Evolutionary conservation across 163 green algal species (phyloP), one percentile per base, ranked within the genome.

Genomic region (Trebouxiophyceae sp.): DNA sequence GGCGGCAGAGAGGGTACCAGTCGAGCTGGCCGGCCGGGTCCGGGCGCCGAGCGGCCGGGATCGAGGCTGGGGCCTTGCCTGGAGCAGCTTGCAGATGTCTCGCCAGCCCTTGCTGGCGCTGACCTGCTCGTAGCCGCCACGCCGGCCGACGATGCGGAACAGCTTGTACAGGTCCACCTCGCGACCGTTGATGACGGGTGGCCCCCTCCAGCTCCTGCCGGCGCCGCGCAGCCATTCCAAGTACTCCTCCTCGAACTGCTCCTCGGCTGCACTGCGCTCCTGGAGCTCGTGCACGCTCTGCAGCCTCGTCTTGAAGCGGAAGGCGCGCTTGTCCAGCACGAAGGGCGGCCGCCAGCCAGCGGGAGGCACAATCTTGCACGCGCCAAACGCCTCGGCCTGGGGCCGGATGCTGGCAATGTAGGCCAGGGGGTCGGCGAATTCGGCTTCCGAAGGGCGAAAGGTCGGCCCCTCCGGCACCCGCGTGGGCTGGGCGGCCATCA

Each of bases 161-260:
- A 97, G 74, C 23, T 75, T 73, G 54, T 68, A 81, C 27, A 96
- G 67, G 63, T 95, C 85, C 24, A 97, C 66, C 54, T 87, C 82
- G 39, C 78, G 76, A 2, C 86, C 84, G 7, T 62, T 65, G n/a
- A 90, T 76, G 20, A 80, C 62, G 7, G 89, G 88, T 24, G 81
- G 76, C 30, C 78, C 75, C 66, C 72, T 82, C 2, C 44, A 29
- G 33, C 67, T n/a, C 26, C 76, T 80, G 30, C 74, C 71, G 24
- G 76, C 65, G 2, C 62, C 29, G 30, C 74, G 47, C 22, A 86
- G 60, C 56, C 71, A 89, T 16, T 57, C 65, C 22, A 75, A 61
- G 46, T 80, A 81, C 2, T 82, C 73, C 12, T 65, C 62, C 24
- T 79, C 68, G 39, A 88, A 89, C 19, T 65, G 54, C 16, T 71